Evolutionary conservation across 805 yeast genomes (phyloP), one percentile per base, ranked within the genome.

Genomic region (Candida nanaspora): DNA sequence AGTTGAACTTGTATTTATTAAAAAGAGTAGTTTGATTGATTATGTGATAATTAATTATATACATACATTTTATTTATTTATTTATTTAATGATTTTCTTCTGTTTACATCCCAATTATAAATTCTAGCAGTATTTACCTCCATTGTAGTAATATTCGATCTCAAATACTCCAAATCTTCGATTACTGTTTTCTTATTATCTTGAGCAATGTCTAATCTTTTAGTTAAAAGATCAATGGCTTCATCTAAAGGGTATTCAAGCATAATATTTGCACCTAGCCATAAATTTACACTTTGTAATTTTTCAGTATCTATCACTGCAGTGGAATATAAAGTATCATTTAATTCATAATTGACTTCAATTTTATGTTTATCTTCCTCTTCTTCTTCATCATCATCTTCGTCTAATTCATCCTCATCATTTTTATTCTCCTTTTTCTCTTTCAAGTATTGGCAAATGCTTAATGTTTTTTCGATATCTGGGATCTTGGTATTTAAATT

Each of bases 231-330:
- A 28, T 70, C 80, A 37, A 80, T 73, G 2, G 98, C 98, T 59
- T 93, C 98, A 30, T 75, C 84, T 21, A 87, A 66, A 13, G 96
- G 89, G 55, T 91, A 93, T 57, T 93, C 98, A 55, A 93, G 70
- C 98, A 93, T 91, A 8, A 91, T 89, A 51, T 88, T 95, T 0
- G 98, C 98, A 10, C 98, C 98, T n/a, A 93, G 71, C 98, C 98
- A 93, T 37, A 93, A 68, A 47, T 79, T 79, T 2, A 93, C 98
- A 2, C 66, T 59, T 21, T 74, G 61, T 39, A 73, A 57, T 23
- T 73, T 74, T 28, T 79, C 68, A 21, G 78, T 72, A 31, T 76
- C 77, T 26, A 93, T 69, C 29, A 69, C 70, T 1, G 98, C 98
- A 43, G 78, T 78, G 7, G 97, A 84, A 58, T 78, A 91, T 32